A percentile compares a stretch with the other conserved stretches of the same genome.
These are phyloP conservation scores for Coemansia sp. DNA, from an alignment of 192 early-diverging fungal genomes.

Conservation along the genomic window DNA sequence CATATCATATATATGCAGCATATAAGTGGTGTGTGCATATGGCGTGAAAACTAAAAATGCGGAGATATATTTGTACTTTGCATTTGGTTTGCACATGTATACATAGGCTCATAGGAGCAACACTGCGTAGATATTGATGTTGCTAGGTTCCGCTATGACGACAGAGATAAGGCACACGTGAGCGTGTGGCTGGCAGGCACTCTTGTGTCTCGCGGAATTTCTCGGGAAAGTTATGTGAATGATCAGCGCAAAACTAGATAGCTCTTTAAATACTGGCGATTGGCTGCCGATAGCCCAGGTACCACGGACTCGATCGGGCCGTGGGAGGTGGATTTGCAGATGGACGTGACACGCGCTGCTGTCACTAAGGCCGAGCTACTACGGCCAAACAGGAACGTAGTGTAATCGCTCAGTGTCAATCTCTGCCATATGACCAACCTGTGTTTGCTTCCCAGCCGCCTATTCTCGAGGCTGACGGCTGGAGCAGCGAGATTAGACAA, in stretches of 20 bases:
- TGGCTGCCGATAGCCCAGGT: background rate
- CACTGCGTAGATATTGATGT: background rate
- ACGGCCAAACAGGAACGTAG: background rate
- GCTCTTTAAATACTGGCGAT: background rate
- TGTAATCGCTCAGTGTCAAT: background rate
- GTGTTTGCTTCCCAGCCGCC: background rate
- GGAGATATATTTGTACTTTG: background rate
- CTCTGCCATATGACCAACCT: background rate
- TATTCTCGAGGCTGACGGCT: background rate
- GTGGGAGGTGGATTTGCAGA: constrained; percentile 1
- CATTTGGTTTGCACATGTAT: background rate
- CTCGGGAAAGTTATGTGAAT: background rate
- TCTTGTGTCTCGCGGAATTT: background rate
- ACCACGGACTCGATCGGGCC: background rate
- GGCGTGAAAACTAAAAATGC: background rate
- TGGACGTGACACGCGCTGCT: background rate
- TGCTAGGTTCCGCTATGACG: background rate
- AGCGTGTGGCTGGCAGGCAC: background rate
- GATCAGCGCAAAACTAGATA: background rate
- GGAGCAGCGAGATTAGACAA: background rate
- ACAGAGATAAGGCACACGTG: background rate
- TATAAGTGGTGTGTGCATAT: background rate
- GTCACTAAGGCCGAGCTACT: background rate
- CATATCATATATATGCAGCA: too few species aligned
- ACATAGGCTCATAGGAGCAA: background rate